Percentiles rank a stretch among this genome's conserved stretches.
Evolutionary conservation across 805 yeast genomes (phyloP).

Genomic region (Priceomyces fermenticarens): DNA sequence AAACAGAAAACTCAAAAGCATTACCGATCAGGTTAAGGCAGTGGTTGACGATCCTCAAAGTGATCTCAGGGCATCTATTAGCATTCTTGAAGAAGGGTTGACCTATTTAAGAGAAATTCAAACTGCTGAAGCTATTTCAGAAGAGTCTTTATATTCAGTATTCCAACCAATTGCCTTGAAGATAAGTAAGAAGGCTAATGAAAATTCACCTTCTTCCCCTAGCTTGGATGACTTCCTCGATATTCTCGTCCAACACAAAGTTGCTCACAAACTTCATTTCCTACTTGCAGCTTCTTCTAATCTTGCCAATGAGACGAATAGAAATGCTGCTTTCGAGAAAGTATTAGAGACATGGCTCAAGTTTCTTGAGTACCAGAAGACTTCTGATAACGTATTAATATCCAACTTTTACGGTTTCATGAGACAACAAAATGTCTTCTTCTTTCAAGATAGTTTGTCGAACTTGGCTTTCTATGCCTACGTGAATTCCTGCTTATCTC

Average conservation of each 20-base stretch:
- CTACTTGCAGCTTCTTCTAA: conserved; percentile 16
- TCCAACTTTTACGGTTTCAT: conserved; percentile 6
- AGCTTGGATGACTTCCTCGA: conserved; percentile 22
- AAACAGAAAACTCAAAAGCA: conserved; percentile 32
- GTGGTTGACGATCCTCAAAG: conserved; percentile 17
- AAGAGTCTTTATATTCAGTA: conserved; percentile 18
- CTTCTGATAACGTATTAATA: conserved; percentile 5
- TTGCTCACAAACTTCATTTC: conserved; percentile 36
- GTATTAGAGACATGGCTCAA: conserved; percentile 34
- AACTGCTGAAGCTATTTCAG: conserved; percentile 26
- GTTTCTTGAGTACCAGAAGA: conserved; percentile 24
- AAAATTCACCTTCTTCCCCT: conserved; percentile 10
- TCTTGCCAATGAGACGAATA: conserved; percentile 13
- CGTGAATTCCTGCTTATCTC: conserved; percentile 25
- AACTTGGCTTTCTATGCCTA: conserved; percentile 35
- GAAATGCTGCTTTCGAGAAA: conserved; percentile 14
- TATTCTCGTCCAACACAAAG: conserved; percentile 21
- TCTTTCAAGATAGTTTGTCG: conserved; percentile 6
- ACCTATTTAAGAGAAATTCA: conserved; percentile 37
- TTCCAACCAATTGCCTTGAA: conserved; percentile 27
- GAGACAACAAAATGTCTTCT: conserved; percentile 6
- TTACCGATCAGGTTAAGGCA: conserved; percentile 26
- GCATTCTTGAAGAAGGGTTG: conserved; percentile 40
- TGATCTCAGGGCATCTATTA: conserved; percentile 27
- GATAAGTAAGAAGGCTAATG: conserved; percentile 17